A percentile compares a stretch with the other conserved stretches of the same genome.
These are phyloP conservation scores for Eutrema salsugineum DNA, from an alignment of 441 rosid species.

Conservation along the genomic window DNA sequence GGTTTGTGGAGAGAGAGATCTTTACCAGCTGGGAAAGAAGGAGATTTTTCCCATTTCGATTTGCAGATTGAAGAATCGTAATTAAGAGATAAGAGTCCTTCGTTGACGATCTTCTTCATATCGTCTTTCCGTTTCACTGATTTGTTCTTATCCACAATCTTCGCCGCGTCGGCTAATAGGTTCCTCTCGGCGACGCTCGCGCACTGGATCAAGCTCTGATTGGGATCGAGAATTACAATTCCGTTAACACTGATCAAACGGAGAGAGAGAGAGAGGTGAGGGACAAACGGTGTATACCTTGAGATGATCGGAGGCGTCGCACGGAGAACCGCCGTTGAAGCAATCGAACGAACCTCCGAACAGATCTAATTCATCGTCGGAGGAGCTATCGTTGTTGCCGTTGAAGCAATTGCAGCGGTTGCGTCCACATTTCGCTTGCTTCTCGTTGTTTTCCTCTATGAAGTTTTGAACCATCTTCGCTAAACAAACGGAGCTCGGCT, in stretches of 20 bases:
- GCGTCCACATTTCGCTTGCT: conserved; percentile 66
- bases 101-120: conserved; percentile 54
- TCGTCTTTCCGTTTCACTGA: conserved; percentile 58
- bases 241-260: background rate
- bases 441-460: conserved; percentile 82
- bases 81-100: conserved; percentile 54
- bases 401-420: conserved; percentile 92
- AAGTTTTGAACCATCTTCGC: conserved; percentile 87
- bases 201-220: conserved; percentile 76
- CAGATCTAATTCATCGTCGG: conserved; percentile 73
- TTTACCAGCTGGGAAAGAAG: conserved; percentile 69
- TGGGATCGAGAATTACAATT: background rate
- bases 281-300: conserved; percentile 46
- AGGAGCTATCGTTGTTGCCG: conserved; percentile 72
- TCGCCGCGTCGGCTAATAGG: conserved; percentile 67
- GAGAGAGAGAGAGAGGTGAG: background rate
- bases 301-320: conserved; percentile 57
- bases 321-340: conserved; percentile 40
- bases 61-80: conserved; percentile 80
- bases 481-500: conserved; percentile 82
- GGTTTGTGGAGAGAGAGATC: background rate
- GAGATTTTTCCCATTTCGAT: conserved; percentile 82
- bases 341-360: conserved; percentile 45
- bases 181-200: conserved; percentile 66
- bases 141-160: conserved; percentile 74